Conservation (phyloP, 2,329 filamentous ascomycete genomes). For the Cercospora nicotianae region DNA sequence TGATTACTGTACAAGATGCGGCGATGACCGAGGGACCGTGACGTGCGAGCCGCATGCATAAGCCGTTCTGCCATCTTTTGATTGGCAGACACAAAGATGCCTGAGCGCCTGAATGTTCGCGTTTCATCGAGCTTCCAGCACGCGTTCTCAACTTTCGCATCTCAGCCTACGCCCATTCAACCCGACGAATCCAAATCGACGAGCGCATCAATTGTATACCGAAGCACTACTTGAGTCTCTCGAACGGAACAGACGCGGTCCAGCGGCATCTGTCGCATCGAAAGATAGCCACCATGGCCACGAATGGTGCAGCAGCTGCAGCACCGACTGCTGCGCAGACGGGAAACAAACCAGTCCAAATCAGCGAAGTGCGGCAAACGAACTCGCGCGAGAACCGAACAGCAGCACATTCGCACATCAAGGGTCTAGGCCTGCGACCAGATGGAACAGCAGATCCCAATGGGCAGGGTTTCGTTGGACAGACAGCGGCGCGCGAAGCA, state of each 20-base stretch:
- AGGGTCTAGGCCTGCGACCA: slow-evolving; percentile 79
- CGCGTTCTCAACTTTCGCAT: slow-evolving; percentile 1
- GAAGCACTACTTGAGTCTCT: background rate
- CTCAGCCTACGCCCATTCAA: background rate
- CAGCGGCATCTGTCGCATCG: background rate
- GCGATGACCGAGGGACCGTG: slow-evolving; percentile 3
- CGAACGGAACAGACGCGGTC: background rate
- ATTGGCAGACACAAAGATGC: background rate
- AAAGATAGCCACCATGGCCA: slow-evolving; percentile 25
- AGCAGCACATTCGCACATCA: slow-evolving; percentile 96
- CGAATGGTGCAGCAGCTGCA: slow-evolving; percentile 30
- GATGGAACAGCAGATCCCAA: slow-evolving; percentile 84
- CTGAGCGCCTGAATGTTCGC: background rate
- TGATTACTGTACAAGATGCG: slow-evolving; percentile 8
- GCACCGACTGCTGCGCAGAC: slow-evolving; percentile 29
- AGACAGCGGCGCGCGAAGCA: slow-evolving; percentile 86
- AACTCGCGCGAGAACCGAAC: slow-evolving; percentile 82
- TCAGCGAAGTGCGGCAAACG: slow-evolving; percentile 39
- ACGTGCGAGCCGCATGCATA: slow-evolving; percentile 7
- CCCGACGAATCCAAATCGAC: background rate
- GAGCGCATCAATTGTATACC: background rate
- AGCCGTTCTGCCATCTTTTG: background rate
- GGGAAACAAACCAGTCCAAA: slow-evolving; percentile 38
- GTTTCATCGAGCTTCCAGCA: background rate
- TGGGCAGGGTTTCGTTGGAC: slow-evolving; percentile 83